Conservation (phyloP, 176 grass and related monocot species). For the Hordeum marinum region DNA sequence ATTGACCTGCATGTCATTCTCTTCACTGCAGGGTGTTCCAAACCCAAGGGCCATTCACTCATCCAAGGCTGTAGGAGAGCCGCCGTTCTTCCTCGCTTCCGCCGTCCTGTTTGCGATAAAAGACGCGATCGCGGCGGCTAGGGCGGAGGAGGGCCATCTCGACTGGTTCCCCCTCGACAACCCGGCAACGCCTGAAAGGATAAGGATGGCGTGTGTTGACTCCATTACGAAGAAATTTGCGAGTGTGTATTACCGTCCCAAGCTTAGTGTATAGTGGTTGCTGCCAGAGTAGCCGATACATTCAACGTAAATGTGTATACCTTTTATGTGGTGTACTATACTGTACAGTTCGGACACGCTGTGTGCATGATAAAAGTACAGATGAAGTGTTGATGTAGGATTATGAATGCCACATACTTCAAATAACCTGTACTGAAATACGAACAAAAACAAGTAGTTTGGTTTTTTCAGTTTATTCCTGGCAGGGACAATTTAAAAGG, state of each 20-base stretch:
- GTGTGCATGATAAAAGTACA: background rate
- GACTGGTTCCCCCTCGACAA: constrained; percentile 88
- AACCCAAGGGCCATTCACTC: constrained; percentile 86
- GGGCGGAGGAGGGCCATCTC: constrained; percentile 61
- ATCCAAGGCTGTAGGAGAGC: constrained; percentile 93
- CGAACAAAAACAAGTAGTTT: too few species aligned
- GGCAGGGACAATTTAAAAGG: too few species aligned
- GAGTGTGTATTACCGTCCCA: constrained; percentile 53
- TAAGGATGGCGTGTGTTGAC: constrained; percentile 90
- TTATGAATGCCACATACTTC: background rate
- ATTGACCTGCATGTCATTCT: background rate
- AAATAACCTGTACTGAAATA: too few species aligned
- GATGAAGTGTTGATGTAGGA: background rate
- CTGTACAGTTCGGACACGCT: too few species aligned
- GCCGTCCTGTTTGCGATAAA: constrained; percentile 84
- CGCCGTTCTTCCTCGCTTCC: constrained; percentile 85
- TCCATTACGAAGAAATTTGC: constrained; percentile 74
- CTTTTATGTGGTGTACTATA: background rate
- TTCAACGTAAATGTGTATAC: background rate
- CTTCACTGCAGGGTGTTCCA: constrained; percentile 49
- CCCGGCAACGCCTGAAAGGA: constrained; percentile 83
- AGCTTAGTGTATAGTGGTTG: constrained; percentile 65
- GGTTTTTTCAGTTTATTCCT: too few species aligned
- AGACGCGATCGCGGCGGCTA: constrained; percentile 66
- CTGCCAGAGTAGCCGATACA: background rate